Conservation (phyloP, 2,329 filamentous ascomycete genomes). For the Trichoderma endophyticum region DNA sequence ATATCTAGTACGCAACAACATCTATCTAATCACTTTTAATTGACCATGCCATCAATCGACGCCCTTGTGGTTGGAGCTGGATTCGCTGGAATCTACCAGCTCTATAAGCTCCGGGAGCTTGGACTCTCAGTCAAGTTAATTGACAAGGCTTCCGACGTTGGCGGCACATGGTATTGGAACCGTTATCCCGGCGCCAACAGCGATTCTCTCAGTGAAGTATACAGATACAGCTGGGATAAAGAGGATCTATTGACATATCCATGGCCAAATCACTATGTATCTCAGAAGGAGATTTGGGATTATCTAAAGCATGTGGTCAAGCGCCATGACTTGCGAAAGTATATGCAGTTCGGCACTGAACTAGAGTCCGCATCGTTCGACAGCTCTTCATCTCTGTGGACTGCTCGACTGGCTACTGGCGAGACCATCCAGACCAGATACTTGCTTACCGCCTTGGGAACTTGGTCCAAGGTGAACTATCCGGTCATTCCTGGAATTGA, state of each 20-base stretch:
- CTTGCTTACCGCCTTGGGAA: neutral
- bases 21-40: neutral
- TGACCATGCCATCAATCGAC: neutral
- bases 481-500: neutral
- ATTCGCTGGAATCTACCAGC: neutral
- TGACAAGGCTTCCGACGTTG: neutral
- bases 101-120: neutral
- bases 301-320: neutral
- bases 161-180: neutral
- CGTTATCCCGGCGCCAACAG: neutral
- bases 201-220: neutral
- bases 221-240: neutral
- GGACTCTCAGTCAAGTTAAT: neutral
- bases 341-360: neutral
- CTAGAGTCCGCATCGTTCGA: neutral
- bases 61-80: neutral
- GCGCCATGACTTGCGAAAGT: neutral
- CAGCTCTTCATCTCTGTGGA: neutral
- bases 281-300: neutral
- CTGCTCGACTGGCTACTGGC: neutral
- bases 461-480: neutral
- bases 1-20: neutral
- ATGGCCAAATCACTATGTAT: neutral
- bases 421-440: neutral
- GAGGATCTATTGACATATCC: neutral